phyloP scores from a whole-genome alignment of 768 basidiomycete genomes.

The Chalciporus piperatus region DNA sequence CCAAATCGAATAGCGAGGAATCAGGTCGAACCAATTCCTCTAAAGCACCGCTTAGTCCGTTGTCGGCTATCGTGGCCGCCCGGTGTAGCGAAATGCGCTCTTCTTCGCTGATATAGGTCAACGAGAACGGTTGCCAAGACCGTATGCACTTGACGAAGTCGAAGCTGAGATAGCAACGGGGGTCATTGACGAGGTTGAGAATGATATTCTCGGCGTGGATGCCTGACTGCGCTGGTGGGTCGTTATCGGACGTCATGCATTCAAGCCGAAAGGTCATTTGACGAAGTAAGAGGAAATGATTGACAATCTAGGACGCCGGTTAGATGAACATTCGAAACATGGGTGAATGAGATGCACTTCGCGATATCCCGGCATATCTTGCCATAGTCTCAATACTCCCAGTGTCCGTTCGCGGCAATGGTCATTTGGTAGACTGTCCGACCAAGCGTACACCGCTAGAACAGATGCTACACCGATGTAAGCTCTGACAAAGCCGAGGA shows the following conservation, averaged over 20 bases:
- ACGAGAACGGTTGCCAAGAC: constrained; percentile 57
- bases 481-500: constrained; percentile 62
- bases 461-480: constrained; percentile 66
- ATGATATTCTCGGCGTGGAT: constrained; percentile 71
- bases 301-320: constrained; percentile 54
- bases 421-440: constrained; percentile 69
- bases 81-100: constrained; percentile 59
- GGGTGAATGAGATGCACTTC: constrained; percentile 45
- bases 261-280: constrained; percentile 71
- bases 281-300: constrained; percentile 66
- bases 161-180: constrained; percentile 54
- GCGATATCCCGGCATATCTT: constrained; percentile 60
- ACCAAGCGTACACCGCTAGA: constrained; percentile 74
- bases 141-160: constrained; percentile 60
- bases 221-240: constrained; percentile 58
- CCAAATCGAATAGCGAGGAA: constrained; percentile 38
- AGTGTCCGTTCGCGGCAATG: constrained; percentile 62
- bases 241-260: constrained; percentile 66
- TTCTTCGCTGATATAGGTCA: constrained; percentile 59
- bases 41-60: constrained; percentile 60
- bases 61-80: constrained; percentile 64
- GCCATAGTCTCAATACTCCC: constrained; percentile 45
- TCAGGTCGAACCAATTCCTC: constrained; percentile 48
- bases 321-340: constrained; percentile 16
- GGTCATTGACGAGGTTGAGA: constrained; percentile 56